These are phyloP conservation scores for Lavandula angustifolia DNA, from an alignment of 257 asterid genomes.

Conservation along the genomic window DNA sequence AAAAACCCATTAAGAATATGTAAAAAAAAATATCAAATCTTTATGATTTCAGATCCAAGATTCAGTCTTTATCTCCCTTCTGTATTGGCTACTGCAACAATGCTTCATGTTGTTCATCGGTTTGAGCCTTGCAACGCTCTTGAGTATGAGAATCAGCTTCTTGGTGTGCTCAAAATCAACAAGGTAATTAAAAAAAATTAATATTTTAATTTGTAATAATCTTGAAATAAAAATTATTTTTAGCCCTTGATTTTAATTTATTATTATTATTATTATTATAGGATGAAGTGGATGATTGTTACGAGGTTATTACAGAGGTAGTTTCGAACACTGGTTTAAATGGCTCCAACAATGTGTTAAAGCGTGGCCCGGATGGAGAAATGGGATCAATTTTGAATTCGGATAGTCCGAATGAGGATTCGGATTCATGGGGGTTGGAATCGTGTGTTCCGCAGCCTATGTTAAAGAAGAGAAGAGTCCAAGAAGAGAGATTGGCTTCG, in stretches of 20 bases:
- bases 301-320: constrained; percentile 33
- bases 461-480: constrained; percentile 53
- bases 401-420: too few relatives aligned
- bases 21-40: neutral
- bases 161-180: constrained; percentile 51
- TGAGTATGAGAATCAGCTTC: constrained; percentile 59
- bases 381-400: constrained; percentile 44
- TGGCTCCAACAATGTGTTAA: constrained; percentile 21
- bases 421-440: constrained; percentile 45
- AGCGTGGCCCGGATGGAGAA: constrained; percentile 58
- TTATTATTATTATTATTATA: constrained; percentile 5
- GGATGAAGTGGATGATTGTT: constrained; percentile 64
- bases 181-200: constrained; percentile 42
- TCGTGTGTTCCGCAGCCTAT: constrained; percentile 32
- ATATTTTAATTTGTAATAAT: neutral
- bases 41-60: constrained; percentile 52
- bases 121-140: constrained; percentile 49
- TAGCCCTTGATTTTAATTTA: neutral
- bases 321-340: constrained; percentile 32
- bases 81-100: constrained; percentile 65
- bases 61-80: constrained; percentile 56
- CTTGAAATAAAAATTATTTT: too few relatives aligned
- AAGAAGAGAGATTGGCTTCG: constrained; percentile 56
- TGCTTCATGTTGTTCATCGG: constrained; percentile 62
- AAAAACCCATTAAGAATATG: neutral